These are phyloP conservation scores for Aquilaria yunnanensis DNA, from an alignment of 345 rosid species.

Conservation along the genomic window DNA sequence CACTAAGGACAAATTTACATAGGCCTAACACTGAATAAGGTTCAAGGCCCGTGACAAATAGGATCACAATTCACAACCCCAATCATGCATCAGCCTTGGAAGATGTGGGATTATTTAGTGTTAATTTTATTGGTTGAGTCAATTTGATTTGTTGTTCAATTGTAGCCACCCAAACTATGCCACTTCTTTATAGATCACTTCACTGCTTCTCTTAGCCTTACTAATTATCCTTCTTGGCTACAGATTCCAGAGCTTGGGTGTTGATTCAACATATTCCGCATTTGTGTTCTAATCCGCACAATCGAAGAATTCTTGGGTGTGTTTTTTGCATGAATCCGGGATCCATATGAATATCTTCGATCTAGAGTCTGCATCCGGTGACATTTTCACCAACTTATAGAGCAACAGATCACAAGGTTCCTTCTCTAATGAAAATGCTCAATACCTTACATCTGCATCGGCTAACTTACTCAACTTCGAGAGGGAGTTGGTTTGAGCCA, in stretches of 20 bases:
- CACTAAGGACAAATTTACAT: too few relatives aligned
- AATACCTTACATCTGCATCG: slow-evolving; percentile 16
- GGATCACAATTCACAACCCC: too few relatives aligned
- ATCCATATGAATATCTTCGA: slow-evolving; percentile 46
- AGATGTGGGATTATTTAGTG: too few relatives aligned
- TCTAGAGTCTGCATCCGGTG: slow-evolving; percentile 27
- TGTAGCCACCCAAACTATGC: too few relatives aligned
- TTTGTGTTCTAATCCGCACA: slow-evolving; percentile 35
- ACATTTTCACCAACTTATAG: slow-evolving; percentile 28
- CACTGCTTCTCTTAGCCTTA: slow-evolving; percentile 11
- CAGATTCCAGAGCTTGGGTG: slow-evolving; percentile 61
- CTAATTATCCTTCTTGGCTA: slow-evolving; percentile 44
- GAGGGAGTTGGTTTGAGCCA: slow-evolving; percentile 8
- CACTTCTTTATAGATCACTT: too few relatives aligned
- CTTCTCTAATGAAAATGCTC: slow-evolving; percentile 20
- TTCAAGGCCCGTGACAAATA: too few relatives aligned
- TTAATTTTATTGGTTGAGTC: too few relatives aligned
- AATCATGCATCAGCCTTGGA: too few relatives aligned
- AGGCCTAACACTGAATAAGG: too few relatives aligned
- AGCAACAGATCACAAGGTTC: slow-evolving; percentile 14
- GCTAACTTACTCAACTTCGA: slow-evolving; percentile 21
- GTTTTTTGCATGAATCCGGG: slow-evolving; percentile 23
- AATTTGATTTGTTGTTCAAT: too few relatives aligned
- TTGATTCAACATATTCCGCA: slow-evolving; percentile 28
- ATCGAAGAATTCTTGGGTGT: slow-evolving; percentile 15